A percentile compares a stretch with the other conserved stretches of the same genome.
These are phyloP conservation scores for Phialemoniopsis sp. DNA, from an alignment of 2,329 filamentous ascomycete genomes.

Conservation along the genomic window DNA sequence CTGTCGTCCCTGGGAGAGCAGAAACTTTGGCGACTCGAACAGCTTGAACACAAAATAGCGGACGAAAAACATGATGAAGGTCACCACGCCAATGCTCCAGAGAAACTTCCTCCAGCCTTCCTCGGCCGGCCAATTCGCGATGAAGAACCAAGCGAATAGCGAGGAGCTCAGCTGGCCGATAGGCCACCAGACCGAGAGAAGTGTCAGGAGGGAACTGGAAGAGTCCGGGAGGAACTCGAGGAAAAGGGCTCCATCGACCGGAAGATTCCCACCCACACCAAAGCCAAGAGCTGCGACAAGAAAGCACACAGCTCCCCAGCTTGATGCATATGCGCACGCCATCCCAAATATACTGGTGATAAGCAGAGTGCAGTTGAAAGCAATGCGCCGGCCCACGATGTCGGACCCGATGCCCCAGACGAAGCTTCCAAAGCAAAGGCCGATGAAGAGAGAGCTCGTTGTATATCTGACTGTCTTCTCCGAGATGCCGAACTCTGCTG, in stretches of 20 bases:
- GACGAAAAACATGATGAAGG: slow-evolving; percentile 71
- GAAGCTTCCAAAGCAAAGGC: slow-evolving; percentile 72
- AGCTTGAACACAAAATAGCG: slow-evolving; percentile 79
- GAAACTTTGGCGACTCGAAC: slow-evolving; percentile 81
- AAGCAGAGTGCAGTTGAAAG: slow-evolving; percentile 77
- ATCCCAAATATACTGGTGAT: slow-evolving; percentile 73
- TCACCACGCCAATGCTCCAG: slow-evolving; percentile 65
- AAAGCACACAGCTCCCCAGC: slow-evolving; percentile 61
- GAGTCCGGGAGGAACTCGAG: slow-evolving; percentile 78
- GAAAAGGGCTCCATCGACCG: slow-evolving; percentile 77
- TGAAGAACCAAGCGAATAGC: slow-evolving; percentile 70
- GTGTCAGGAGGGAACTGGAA: slow-evolving; percentile 68
- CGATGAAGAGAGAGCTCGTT: slow-evolving; percentile 71
- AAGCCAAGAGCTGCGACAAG: slow-evolving; percentile 60
- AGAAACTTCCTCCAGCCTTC: slow-evolving; percentile 77
- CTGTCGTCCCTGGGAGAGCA: slow-evolving; percentile 73
- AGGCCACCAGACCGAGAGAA: slow-evolving; percentile 86
- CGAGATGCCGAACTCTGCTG: slow-evolving; percentile 66
- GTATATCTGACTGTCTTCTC: slow-evolving; percentile 74
- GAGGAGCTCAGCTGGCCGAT: slow-evolving; percentile 73
- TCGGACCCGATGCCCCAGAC: slow-evolving; percentile 81
- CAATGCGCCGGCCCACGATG: slow-evolving; percentile 70
- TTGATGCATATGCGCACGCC: slow-evolving; percentile 61
- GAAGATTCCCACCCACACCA: slow-evolving; percentile 72
- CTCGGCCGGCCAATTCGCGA: slow-evolving; percentile 62